Base-by-base conservation (phyloP, 768 basidiomycete genomes). In the Boletus rubescentipes region DNA sequence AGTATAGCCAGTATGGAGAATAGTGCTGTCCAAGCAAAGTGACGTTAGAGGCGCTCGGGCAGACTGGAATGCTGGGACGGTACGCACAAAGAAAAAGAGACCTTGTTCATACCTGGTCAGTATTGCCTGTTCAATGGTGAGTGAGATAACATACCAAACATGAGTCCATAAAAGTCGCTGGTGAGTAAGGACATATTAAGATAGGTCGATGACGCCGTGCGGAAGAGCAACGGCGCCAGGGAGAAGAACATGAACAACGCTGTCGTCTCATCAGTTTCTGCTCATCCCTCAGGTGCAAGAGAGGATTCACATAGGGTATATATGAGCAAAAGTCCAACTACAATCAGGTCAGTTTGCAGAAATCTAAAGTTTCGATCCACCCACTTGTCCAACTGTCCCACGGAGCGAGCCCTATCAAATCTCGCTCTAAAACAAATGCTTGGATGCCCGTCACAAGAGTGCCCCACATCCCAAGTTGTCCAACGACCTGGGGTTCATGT, bases 1-100 rank as follows among this genome's bases (percentile, higher is more conserved):
- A 94, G 76, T 94, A 93, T 9, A 94, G 75, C 91, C 91, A 94
- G 73, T 83, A 93, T 15, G 92, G 91, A 40, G 72, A 70, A 72
- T 87, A 93, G 61, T 91, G 87, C 90, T 93, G 59, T 50, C 51
- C 26, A 42, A 31, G 41, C 23, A 41, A 14, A 34, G 45, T 9
- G 18, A 29, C 4, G 29, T 61, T 20, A 60, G 51, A 35, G 15
- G 2, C 5, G 18, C 9, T 12, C 26, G 44, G 6, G 15, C 14
- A 9, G 16, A 36, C 5, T 10, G 10, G 23, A 10, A 10, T 23
- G 9, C 9, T 4, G 26, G 15, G 16, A 39, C 2, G n/a, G 30
- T 36, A 68, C 75, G 50, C 62, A 83, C 80, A 63, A 76, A 82
- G 62, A 82, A 76, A 70, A 81, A 77, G 39, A 82, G 71, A 23